Evolutionary conservation across 2,329 filamentous ascomycete species (phyloP).

Genomic region (Aureobasidium sp.): DNA sequence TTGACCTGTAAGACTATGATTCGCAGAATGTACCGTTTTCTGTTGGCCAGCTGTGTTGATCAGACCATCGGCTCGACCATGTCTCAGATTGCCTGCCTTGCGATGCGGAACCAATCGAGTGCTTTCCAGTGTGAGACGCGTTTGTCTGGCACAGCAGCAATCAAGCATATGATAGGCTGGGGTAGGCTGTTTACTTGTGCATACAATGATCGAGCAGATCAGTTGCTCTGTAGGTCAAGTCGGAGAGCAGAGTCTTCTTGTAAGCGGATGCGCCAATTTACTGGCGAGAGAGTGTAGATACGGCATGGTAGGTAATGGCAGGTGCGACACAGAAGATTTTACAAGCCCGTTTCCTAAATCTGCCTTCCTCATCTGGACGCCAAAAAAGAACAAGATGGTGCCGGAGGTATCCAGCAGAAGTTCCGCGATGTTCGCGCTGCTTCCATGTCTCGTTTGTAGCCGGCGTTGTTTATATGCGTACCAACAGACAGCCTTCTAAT

Average conservation of each 20-base stretch:
- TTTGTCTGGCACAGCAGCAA: conserved; percentile 3
- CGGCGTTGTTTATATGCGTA: background rate
- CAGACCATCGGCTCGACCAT: background rate
- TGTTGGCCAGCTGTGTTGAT: background rate
- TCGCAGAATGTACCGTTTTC: background rate
- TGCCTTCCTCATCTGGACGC: background rate
- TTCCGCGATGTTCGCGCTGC: background rate
- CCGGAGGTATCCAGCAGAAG: background rate
- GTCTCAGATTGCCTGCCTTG: background rate
- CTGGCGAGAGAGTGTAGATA: background rate
- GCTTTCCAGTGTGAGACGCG: background rate
- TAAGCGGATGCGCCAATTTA: background rate
- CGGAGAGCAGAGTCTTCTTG: background rate
- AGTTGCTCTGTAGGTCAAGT: background rate
- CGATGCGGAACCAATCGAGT: background rate
- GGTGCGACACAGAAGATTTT: background rate
- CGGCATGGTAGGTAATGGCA: background rate
- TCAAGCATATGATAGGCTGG: background rate
- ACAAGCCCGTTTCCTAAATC: background rate
- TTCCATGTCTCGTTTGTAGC: conserved; percentile 6
- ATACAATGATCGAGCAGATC: background rate
- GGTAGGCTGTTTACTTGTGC: background rate
- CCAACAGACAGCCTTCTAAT: background rate
- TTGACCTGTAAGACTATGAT: background rate
- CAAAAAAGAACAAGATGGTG: background rate